Base-by-base conservation (phyloP, 1,284 basidiomycete species). In the Fistulina hepatica region DNA sequence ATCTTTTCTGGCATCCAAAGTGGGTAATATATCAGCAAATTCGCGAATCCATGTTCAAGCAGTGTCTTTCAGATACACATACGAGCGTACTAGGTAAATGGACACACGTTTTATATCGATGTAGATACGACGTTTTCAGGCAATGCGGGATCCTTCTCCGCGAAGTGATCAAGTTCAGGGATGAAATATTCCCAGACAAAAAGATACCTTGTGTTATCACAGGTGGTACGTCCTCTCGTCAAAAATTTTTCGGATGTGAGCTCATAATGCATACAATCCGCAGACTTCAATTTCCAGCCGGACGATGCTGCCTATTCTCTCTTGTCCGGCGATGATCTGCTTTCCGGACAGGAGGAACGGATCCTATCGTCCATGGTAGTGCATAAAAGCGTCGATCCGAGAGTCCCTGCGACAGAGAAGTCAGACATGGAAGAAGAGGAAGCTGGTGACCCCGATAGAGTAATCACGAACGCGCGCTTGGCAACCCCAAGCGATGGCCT, bases 1-100 rank as follows among this genome's bases (percentile, higher is more conserved):
- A 83, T 63, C 67, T 82, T 5, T 97, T 97, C 59, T 97, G 93
- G 93, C 91, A 95, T 58, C 91, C 92, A 6, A 76, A 70, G 81
- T 86, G 55, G 47, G 69, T 62, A 16, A 13, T 40, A 34, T 39
- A 27, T 17, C 32, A 9, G 27, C n/a, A n/a, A n/a, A n/a, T n/a
- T n/a, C n/a, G n/a, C n/a, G n/a, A n/a, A n/a, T n/a, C n/a, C n/a
- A n/a, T n/a, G n/a, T n/a, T n/a, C n/a, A n/a, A n/a, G n/a, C n/a
- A n/a, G n/a, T n/a, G n/a, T n/a, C 38, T 22, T 35, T 33, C 42
- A 86, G 85, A 43, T 90, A 84, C 53, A 72, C 75, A 0, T 97
- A 97, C 56, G 94, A 98, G 60, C 73, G 93, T 34, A 69, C 78
- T 19, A 76, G 93, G 82, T 72, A 47, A 43, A 39, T 17, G 36